Evolutionary conservation across 2,329 filamentous ascomycete genomes (phyloP).

Genomic region (Colletotrichum ledebouriae): DNA sequence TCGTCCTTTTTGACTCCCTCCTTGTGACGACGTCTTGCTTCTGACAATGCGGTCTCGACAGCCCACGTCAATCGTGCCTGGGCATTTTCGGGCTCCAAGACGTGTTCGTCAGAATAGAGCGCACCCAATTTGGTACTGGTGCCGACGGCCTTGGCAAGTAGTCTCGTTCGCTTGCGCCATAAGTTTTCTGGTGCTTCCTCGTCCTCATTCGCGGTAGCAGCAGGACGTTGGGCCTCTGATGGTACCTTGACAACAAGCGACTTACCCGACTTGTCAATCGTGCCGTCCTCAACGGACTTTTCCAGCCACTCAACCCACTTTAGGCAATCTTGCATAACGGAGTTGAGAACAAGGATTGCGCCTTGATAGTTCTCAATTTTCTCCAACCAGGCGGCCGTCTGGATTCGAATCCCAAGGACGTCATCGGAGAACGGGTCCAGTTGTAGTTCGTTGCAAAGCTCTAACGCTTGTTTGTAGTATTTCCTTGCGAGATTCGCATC

Average conservation of each 20-base stretch:
- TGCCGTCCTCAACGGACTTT: constrained; percentile 61
- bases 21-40: constrained; percentile 75
- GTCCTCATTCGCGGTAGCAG: constrained; percentile 43
- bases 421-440: constrained; percentile 94
- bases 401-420: constrained; percentile 88
- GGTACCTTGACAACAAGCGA: constrained; percentile 43
- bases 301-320: constrained; percentile 71
- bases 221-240: constrained; percentile 30
- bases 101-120: constrained; percentile 82
- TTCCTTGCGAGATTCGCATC: constrained; percentile 84
- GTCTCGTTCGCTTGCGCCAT: constrained; percentile 71
- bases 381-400: constrained; percentile 84
- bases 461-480: constrained; percentile 85
- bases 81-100: constrained; percentile 79
- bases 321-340: constrained; percentile 77
- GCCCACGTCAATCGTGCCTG: constrained; percentile 84
- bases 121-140: constrained; percentile 88
- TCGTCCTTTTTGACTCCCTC: constrained; percentile 79
- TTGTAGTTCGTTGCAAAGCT: constrained; percentile 77
- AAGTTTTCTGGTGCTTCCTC: constrained; percentile 60
- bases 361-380: constrained; percentile 77
- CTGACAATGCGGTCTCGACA: constrained; percentile 82
- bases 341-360: constrained; percentile 82
- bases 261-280: constrained; percentile 57
- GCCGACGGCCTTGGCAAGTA: constrained; percentile 80